These are phyloP conservation scores for Leccinum pellstonianum DNA, from an alignment of 768 basidiomycete species.

Conservation along the genomic window DNA sequence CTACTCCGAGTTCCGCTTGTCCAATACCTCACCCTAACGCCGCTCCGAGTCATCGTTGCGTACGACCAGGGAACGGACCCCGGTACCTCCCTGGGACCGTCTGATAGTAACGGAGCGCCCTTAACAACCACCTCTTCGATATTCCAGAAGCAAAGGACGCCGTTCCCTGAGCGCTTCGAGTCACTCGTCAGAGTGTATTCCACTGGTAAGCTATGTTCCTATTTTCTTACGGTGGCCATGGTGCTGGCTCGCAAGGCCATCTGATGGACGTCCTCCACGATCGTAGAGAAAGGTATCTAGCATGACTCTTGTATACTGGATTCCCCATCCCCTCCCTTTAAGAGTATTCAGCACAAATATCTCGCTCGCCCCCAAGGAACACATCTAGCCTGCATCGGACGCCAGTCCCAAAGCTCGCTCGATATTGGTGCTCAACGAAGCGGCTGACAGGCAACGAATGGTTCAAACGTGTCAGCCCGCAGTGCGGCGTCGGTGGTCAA, in stretches of 20 bases:
- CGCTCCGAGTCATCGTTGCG: slow-evolving; percentile 2
- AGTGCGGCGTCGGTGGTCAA: slow-evolving; percentile 36
- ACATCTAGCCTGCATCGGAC: background rate
- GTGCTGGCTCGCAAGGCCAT: slow-evolving; percentile 13
- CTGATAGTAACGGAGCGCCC: background rate
- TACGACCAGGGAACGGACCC: slow-evolving; percentile 5
- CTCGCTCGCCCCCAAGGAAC: background rate
- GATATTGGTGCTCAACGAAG: background rate
- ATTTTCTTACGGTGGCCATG: slow-evolving; percentile 25
- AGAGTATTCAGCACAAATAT: background rate
- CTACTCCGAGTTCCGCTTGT: slow-evolving; percentile 11
- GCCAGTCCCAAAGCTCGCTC: too few relatives aligned
- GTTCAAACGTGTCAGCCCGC: slow-evolving; percentile 9
- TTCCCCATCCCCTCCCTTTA: background rate
- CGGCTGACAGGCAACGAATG: slow-evolving; percentile 7
- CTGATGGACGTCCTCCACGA: background rate
- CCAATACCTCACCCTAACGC: slow-evolving; percentile 4
- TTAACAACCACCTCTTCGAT: slow-evolving; percentile 2
- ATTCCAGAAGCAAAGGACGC: slow-evolving; percentile 2
- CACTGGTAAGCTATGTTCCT: slow-evolving; percentile 40
- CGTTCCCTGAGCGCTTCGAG: slow-evolving; percentile 22
- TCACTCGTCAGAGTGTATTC: slow-evolving; percentile 57
- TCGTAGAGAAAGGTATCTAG: background rate
- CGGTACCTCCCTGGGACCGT: background rate
- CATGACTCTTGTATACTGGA: background rate